phyloP scores from a whole-genome alignment of 768 basidiomycete genomes.

The Cytidiella melzeri region DNA sequence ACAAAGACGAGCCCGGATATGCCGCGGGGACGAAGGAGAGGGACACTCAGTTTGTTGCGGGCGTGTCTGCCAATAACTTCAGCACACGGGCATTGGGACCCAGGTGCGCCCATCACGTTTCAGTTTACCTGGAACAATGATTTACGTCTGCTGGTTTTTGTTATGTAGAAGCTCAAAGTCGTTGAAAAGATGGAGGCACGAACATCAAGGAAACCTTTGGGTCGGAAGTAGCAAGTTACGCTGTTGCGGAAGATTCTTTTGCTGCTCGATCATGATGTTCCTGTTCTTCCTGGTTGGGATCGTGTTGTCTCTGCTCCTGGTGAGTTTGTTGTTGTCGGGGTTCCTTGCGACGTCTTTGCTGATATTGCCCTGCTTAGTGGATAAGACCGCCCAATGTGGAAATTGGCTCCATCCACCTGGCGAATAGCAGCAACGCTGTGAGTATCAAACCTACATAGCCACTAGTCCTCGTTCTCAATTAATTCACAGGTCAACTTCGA shows the following conservation, averaged over 20 bases:
- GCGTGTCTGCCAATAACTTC: background rate
- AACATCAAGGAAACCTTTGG: slow-evolving; percentile 63
- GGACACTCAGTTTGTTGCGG: slow-evolving; percentile 10
- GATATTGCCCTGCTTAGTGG: slow-evolving; percentile 43
- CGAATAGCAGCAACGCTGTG: slow-evolving; percentile 41
- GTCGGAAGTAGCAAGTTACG: slow-evolving; percentile 56
- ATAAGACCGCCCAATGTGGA: slow-evolving; percentile 64
- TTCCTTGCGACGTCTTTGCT: too few relatives aligned
- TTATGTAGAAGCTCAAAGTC: slow-evolving; percentile 17
- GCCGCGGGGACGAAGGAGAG: slow-evolving; percentile 12
- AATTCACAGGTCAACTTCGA: slow-evolving; percentile 30
- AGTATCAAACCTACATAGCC: slow-evolving; percentile 13
- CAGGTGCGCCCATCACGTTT: slow-evolving; percentile 14
- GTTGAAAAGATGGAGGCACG: slow-evolving; percentile 35
- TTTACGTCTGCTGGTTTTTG: background rate
- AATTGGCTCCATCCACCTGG: slow-evolving; percentile 40
- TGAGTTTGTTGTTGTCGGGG: slow-evolving; percentile 33
- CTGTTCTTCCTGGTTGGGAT: slow-evolving; percentile 64
- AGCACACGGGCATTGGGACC: slow-evolving; percentile 15
- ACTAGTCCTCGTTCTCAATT: background rate
- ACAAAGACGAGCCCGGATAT: slow-evolving; percentile 22
- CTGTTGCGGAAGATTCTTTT: slow-evolving; percentile 66
- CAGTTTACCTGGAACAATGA: background rate
- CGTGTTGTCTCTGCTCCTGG: slow-evolving; percentile 59
- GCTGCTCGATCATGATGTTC: slow-evolving; percentile 63